Conservation (phyloP, 768 basidiomycete species). For the Mycena indigotica region DNA sequence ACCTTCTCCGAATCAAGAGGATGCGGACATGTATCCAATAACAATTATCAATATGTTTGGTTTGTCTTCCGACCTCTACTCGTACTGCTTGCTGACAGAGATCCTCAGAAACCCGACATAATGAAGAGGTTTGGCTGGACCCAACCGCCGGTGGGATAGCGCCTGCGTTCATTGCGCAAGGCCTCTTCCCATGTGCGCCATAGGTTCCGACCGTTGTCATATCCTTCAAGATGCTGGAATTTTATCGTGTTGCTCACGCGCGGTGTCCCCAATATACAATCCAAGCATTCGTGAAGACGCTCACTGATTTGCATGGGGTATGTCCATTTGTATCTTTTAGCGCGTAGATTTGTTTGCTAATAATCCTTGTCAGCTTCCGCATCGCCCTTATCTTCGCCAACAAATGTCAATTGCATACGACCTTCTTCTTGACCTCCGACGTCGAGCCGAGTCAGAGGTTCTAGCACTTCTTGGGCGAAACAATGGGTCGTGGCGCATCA, state of each 20-base stretch:
- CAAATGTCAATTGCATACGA: conserved; percentile 25
- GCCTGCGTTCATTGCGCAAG: not conserved
- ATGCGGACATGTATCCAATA: too few relatives aligned
- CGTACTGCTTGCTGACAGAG: too few relatives aligned
- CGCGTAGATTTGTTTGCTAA: too few relatives aligned
- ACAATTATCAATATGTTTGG: too few relatives aligned
- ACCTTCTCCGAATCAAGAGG: too few relatives aligned
- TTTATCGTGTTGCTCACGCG: not conserved
- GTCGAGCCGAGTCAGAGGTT: conserved; percentile 8
- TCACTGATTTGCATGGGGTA: not conserved
- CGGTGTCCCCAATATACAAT: not conserved
- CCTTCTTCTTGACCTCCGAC: conserved; percentile 20
- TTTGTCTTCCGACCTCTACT: too few relatives aligned
- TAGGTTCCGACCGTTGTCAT: not conserved
- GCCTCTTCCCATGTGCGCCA: not conserved
- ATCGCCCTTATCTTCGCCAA: conserved; percentile 11
- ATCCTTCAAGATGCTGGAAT: not conserved
- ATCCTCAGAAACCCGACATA: too few relatives aligned
- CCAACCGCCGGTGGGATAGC: too few relatives aligned
- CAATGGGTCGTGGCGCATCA: conserved; percentile 23
- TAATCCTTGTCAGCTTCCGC: conserved; percentile 12
- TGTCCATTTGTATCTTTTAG: not conserved
- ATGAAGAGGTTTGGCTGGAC: too few relatives aligned
- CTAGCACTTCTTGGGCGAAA: conserved; percentile 19
- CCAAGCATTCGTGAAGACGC: not conserved